Percentiles rank a stretch among this genome's conserved stretches.
phyloP scores from a whole-genome alignment of 2,329 filamentous ascomycete genomes.

The Aspergillus transmontanensis region DNA sequence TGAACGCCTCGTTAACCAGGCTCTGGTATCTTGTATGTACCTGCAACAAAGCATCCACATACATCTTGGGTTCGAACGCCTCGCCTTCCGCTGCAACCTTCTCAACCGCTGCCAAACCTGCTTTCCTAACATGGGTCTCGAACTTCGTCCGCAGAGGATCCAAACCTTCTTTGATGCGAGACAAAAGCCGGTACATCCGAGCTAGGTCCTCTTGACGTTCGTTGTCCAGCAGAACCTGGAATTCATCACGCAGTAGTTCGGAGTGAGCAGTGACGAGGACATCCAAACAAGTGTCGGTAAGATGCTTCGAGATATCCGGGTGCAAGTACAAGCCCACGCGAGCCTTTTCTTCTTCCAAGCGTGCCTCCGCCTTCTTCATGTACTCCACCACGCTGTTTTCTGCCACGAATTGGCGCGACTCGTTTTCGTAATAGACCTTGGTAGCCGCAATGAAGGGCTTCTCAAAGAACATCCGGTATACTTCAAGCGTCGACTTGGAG shows the following conservation, averaged over 20 bases:
- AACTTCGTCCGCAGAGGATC: constrained; percentile 86
- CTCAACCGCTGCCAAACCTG: constrained; percentile 82
- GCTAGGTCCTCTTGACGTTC: constrained; percentile 94
- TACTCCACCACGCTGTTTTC: constrained; percentile 98
- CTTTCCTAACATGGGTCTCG: constrained; percentile 88
- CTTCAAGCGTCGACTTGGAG: constrained; percentile 90
- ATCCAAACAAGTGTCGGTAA: constrained; percentile 86
- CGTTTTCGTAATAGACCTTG: constrained; percentile 80
- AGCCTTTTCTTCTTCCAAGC: constrained; percentile 90
- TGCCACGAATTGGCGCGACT: constrained; percentile 91
- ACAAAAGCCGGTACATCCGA: constrained; percentile 91
- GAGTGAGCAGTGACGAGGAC: constrained; percentile 90
- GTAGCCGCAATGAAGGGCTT: constrained; percentile 87
- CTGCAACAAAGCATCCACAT: constrained; percentile 91
- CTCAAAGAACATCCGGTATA: constrained; percentile 92
- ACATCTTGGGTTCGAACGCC: constrained; percentile 91
- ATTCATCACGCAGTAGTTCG: constrained; percentile 84
- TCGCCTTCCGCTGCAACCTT: constrained; percentile 89
- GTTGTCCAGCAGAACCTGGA: constrained; percentile 89
- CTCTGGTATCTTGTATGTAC: constrained; percentile 92
- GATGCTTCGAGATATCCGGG: constrained; percentile 77
- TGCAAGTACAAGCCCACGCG: constrained; percentile 91
- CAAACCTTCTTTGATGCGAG: constrained; percentile 84
- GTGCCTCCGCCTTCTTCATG: constrained; percentile 97
- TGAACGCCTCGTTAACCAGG: constrained; percentile 89